Conservation (phyloP, 75 land plant genomes). For the Cupressus sempervirens region DNA sequence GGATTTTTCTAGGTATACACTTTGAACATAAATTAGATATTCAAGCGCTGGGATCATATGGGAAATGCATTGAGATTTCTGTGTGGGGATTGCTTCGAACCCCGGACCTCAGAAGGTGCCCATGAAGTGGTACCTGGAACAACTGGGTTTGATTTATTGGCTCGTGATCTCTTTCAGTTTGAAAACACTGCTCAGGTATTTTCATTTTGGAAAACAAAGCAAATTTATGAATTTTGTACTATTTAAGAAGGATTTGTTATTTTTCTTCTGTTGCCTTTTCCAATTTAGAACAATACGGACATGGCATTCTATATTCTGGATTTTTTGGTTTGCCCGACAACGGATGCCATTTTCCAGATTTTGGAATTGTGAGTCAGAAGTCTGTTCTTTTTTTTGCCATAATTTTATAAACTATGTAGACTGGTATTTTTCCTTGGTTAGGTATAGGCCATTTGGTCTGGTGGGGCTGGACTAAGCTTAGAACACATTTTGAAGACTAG, state of each 20-base stretch:
- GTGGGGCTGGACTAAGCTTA: background rate
- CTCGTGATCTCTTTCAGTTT: constrained; percentile 73
- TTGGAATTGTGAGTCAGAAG: too few species aligned
- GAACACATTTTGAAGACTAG: background rate
- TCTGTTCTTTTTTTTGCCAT: background rate
- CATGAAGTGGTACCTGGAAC: constrained; percentile 42
- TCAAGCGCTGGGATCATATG: constrained; percentile 3
- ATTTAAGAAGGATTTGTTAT: background rate
- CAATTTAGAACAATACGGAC: background rate
- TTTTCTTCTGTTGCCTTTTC: background rate
- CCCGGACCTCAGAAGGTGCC: constrained; percentile 24
- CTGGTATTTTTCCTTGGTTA: background rate
- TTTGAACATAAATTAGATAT: background rate
- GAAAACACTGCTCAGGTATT: constrained; percentile 73
- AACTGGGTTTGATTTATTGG: constrained; percentile 71
- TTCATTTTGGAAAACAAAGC: background rate
- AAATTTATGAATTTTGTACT: background rate
- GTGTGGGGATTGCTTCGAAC: constrained; percentile 9
- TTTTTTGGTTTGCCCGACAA: too few species aligned
- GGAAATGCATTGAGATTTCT: constrained; percentile 27
- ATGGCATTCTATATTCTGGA: background rate
- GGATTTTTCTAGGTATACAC: background rate
- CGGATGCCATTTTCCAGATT: too few species aligned
- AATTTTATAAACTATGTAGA: background rate
- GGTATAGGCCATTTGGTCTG: background rate